Base-by-base conservation (phyloP, 352 stramenopile genomes). In the Pythium insidiosum region DNA sequence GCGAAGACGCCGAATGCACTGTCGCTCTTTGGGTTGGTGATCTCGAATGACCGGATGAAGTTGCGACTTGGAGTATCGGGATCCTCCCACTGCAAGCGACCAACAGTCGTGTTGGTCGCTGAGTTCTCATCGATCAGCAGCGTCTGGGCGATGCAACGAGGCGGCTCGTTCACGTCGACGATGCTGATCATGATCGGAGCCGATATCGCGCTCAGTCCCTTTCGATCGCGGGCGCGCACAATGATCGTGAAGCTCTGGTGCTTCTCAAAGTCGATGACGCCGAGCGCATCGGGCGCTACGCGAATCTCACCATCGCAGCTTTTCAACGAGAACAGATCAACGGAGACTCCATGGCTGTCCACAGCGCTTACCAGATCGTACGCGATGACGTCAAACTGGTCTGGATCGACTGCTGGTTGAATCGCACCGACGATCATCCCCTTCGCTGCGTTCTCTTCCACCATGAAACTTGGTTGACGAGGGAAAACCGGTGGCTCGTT, bases 271-370 rank as follows among this genome's bases (percentile, higher is more conserved):
- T 80, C 48, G 2, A 84, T 31, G 7, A 19, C 33, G 19, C 54
- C 25, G 5, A 56, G 38, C 16, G 55, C 47, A 12, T 66, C 51
- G 3, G 44, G 47, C 13, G 55, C 53, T 3, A 84, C 21, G 1
- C 63, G 58, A 44, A 84, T 43, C 57, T 80, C 65, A 33, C 68
- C 71, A 43, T 74, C 58, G 29, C 71, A 84, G 11, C 65, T 73
- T 38, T 70, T 51, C n/a, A 84, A 60, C 40, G 60, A 68, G 13
- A 84, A 84, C 1, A 66, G 33, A 45, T 84, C 61, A 0, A 81
- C 63, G 1, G 66, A 66, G 2, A 43, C 26, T 5, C 63, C 71
- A 1, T 31, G 43, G 5, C 20, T 3, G 38, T 82, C 58, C 2
- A 46, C 40, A 11, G 55, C 53, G 16, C 52, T 18, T 4, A 60